Evolutionary conservation across 139 green algal species (phyloP), one percentile per base, ranked within the genome.

Genomic region (Chlorella sorokiniana): DNA sequence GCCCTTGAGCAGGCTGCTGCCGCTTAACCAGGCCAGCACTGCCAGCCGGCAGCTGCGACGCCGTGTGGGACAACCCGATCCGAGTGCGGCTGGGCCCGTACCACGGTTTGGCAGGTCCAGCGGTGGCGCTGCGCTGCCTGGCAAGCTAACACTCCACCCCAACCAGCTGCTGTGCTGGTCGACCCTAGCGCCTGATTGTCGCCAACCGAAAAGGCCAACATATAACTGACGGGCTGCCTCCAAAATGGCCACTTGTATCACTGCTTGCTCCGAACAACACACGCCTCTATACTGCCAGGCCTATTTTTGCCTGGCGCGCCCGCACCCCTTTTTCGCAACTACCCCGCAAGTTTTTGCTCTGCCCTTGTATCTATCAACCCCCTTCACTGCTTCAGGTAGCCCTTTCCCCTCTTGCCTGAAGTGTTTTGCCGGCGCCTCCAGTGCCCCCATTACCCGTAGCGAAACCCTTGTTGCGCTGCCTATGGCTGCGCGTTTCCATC

Each of bases 1-100:
- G 84, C 29, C 48, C 81, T 4, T 87, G 51, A 87, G 42, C n/a
- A 9, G 31, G 56, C n/a, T n/a, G n/a, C n/a, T n/a, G n/a, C n/a
- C n/a, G n/a, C n/a, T n/a, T n/a, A n/a, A n/a, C n/a, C n/a, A n/a
- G n/a, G n/a, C n/a, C n/a, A n/a, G n/a, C n/a, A n/a, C n/a, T 29
- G 37, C 37, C 8, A 29, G 37, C 4, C 0, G 29, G 7, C 40
- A 70, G 59, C 31, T 0, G 38, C 0, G 7, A 18, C 51, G 37
- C 23, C 41, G 42, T 29, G 5, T 48, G 65, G 16, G 20, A 27
- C 23, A n/a, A n/a, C n/a, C n/a, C n/a, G n/a, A n/a, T n/a, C n/a
- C n/a, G n/a, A n/a, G n/a, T n/a, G n/a, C n/a, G 48, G 48, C 48
- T 59, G 16, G 48, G 48, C 48, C 11, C 48, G 11, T 59, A 11